Percentiles rank a stretch among this genome's conserved stretches.
phyloP scores from a whole-genome alignment of 345 rosid genomes.

The Carallia brachiata region DNA sequence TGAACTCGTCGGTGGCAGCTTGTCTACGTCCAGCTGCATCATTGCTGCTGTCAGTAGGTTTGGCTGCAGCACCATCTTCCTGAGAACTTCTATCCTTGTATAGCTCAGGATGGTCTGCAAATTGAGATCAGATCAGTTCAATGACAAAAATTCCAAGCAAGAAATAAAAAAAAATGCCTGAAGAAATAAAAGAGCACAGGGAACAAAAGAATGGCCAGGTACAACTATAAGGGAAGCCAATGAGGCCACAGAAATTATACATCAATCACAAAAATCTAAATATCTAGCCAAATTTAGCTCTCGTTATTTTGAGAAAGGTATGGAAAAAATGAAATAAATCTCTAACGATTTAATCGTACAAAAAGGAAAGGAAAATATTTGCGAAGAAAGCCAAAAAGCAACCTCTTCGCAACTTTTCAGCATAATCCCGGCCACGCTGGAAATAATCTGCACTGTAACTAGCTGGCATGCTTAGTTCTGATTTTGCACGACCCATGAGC shows the following conservation, averaged over 20 bases:
- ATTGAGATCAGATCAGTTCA: not conserved
- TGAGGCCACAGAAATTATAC: not conserved
- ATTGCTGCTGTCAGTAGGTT: slow-evolving; percentile 40
- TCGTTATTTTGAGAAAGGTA: not conserved
- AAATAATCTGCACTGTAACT: slow-evolving; percentile 97
- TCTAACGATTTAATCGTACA: not conserved
- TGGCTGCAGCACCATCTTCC: slow-evolving; percentile 53
- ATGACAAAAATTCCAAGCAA: no score
- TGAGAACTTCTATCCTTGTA: slow-evolving; percentile 63
- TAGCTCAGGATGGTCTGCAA: slow-evolving; percentile 89
- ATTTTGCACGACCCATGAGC: slow-evolving; percentile 66
- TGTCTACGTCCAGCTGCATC: slow-evolving; percentile 73
- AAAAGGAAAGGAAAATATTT: not conserved
- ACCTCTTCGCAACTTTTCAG: slow-evolving; percentile 96
- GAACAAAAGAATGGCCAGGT: not conserved
- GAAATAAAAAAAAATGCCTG: not conserved
- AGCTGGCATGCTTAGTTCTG: slow-evolving; percentile 76
- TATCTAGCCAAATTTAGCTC: not conserved
- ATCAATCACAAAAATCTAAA: not conserved
- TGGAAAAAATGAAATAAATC: not conserved
- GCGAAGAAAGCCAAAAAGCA: slow-evolving; percentile 7
- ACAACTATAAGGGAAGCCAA: not conserved
- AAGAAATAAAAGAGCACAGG: not conserved
- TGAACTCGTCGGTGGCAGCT: slow-evolving; percentile 94
- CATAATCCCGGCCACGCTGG: slow-evolving; percentile 90